Evolutionary conservation across 371 early-diverging fungal species (phyloP).

Genomic region (Mucor mucedo): DNA sequence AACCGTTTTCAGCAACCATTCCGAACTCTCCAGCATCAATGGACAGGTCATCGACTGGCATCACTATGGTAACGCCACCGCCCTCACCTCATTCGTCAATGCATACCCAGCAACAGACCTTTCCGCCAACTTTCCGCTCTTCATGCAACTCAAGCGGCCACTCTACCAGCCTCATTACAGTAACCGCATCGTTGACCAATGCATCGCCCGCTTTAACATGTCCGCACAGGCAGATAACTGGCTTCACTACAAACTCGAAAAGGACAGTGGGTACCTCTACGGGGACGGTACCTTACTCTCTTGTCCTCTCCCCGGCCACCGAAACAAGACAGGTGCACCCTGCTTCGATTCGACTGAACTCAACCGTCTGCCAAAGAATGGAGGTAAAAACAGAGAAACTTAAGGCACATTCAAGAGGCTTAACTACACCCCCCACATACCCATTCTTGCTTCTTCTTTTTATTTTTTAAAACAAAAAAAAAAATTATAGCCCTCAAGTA

Average conservation of each 20-base stretch:
- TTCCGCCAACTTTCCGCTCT: conserved; percentile 52
- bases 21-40: conserved; percentile 33
- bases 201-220: conserved; percentile 39
- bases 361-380: conserved; percentile 25
- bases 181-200: conserved; percentile 31
- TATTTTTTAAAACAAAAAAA: background rate
- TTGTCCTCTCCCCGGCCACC: conserved; percentile 45
- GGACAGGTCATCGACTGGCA: conserved; percentile 46
- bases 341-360: conserved; percentile 34
- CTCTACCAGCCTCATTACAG: conserved; percentile 18
- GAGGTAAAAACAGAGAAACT: conserved; percentile 25
- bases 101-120: conserved; percentile 45
- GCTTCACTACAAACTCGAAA: conserved; percentile 36
- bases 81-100: conserved; percentile 36
- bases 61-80: conserved; percentile 19
- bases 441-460: background rate
- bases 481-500: conserved; percentile 18
- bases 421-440: background rate
- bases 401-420: background rate
- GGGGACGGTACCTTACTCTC: conserved; percentile 27
- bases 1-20: conserved; percentile 32
- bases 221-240: conserved; percentile 47
- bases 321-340: conserved; percentile 44
- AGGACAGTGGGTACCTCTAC: conserved; percentile 44
- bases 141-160: conserved; percentile 38